Conservation (phyloP, 805 yeast genomes). For the Kuraishia capsulata region DNA sequence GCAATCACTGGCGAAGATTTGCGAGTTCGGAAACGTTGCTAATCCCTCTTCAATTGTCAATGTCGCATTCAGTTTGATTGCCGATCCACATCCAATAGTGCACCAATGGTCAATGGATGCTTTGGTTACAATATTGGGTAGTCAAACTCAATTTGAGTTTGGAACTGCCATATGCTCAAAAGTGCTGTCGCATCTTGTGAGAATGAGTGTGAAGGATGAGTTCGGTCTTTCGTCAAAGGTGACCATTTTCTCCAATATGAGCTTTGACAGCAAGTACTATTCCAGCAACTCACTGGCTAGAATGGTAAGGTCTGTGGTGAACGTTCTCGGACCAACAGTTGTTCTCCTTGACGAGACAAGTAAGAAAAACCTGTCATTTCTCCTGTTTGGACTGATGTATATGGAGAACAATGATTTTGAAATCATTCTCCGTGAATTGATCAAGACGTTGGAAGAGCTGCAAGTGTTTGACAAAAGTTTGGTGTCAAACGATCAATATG, state of each 20-base stretch:
- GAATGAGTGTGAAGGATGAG: slow-evolving; percentile 33
- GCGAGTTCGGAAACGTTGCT: slow-evolving; percentile 18
- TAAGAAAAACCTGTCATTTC: slow-evolving; percentile 24
- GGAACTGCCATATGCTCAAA: slow-evolving; percentile 27
- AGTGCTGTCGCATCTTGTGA: slow-evolving; percentile 29
- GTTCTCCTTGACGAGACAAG: slow-evolving; percentile 18
- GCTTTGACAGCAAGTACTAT: slow-evolving; percentile 28
- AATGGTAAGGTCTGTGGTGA: slow-evolving; percentile 34
- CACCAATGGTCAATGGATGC: slow-evolving; percentile 67
- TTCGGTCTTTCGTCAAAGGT: slow-evolving; percentile 38
- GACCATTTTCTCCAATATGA: slow-evolving; percentile 38
- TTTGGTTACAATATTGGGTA: slow-evolving; percentile 43
- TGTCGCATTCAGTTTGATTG: slow-evolving; percentile 48
- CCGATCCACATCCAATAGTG: slow-evolving; percentile 82
- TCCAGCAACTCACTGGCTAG: slow-evolving; percentile 34
- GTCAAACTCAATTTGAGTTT: slow-evolving; percentile 27
- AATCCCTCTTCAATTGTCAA: slow-evolving; percentile 39
- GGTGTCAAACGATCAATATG: slow-evolving; percentile 19
- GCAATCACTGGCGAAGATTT: slow-evolving; percentile 27
- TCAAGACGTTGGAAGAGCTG: slow-evolving; percentile 35
- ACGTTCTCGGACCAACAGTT: slow-evolving; percentile 51
- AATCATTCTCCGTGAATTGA: slow-evolving; percentile 25
- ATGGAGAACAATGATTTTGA: slow-evolving; percentile 22
- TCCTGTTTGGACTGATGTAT: slow-evolving; percentile 27
- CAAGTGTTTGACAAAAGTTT: slow-evolving; percentile 33